Base-by-base conservation (phyloP, 2,329 filamentous ascomycete genomes). In the Colletotrichum sp. region DNA sequence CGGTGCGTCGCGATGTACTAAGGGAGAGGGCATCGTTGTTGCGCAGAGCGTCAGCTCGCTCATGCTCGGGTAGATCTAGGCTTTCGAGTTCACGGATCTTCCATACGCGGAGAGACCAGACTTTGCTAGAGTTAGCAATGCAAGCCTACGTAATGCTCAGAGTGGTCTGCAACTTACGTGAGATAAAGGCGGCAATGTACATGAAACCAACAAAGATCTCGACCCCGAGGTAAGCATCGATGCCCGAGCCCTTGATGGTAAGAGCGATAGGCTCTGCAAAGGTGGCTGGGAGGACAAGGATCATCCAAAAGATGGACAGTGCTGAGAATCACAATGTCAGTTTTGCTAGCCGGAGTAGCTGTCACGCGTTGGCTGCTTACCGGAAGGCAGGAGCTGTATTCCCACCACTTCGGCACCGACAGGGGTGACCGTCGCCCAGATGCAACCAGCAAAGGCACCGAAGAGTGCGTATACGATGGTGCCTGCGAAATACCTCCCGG, bases 401-500 rank as follows among this genome's bases (percentile, higher is more conserved):
- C 94, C 94, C 34, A 96, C 91, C 2, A 96, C 91, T 83, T 96
- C 95, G 4, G 93, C 93, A 7, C 90, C 90, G 8, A 96, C 91
- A 0, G 95, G 94, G 1, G 87, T 92, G 32, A 94, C 89, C 2
- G 93, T 92, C 1, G 91, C 89, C 92, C 92, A 96, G 79, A 95
- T 93, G 0, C 92, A 93, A 8, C 95, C 95, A 4, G 91, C 92
- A 2, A 96, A 92, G 4, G 87, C 88, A 3, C 94, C 94, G 2
- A 95, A 83, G 16, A 96, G 83, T 1, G 92, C 89, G 80, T 95
- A 96, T 79, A 96, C 90, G 36, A 96, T 88, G 32, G 95, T 87
- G 1, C 95, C 91, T 1, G 91, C 93, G 77, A 92, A 94, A 13
- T 81, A 82, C 78, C 89, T 90, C 57, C 91, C 90, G 3, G 94